Evolutionary conservation across 2,329 filamentous ascomycete species (phyloP), one percentile per base, ranked within the genome.

Genomic region (Pseudogymnoascus sp.): DNA sequence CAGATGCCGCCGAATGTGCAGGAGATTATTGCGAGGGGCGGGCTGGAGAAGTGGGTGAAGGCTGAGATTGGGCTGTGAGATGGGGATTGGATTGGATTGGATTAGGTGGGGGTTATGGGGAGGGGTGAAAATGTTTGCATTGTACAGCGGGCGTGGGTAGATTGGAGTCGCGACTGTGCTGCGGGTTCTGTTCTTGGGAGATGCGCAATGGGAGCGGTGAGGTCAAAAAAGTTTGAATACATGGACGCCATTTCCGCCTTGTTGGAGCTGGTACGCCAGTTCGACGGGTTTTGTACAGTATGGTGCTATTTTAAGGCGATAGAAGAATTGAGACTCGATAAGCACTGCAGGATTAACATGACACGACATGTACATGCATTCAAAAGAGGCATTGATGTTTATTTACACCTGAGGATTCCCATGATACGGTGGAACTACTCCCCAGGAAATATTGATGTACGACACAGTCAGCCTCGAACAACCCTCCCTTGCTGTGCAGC

Each of bases 1-100:
- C 89, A 95, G 78, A 74, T 96, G 66, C 89, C 91, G 13, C 85
- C 89, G 0, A 96, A 93, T 71, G 89, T 96, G 63, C 92, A 96
- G 74, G 89, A 90, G 71, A 92, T 93, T 64, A 90, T 93, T 70
- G 88, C 89, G 0, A 76, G 82, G 60, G 90, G 90, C 2, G 91
- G 91, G 0, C 72, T 96, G 65, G 90, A 93, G 79, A 87, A 86
- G 67, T 96, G 91, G 91, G 89, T 95, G 9, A 88, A 89, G 81
- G 80, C 82, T 64, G 80, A 89, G 74, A 89, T 92, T 70, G 74
- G 66, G 2, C 47, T 57, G n/a, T 57, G 10, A 57, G 47, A 33
- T 33, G 26, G 47, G n/a, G 19, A 57, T 57, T 33, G n/a, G 26
- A 19, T 33, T 33, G 21, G 19, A 57, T 57, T 33, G n/a, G 26